phyloP scores from a whole-genome alignment of 129 eudicot species.

The Ambrosia artemisiifolia region DNA sequence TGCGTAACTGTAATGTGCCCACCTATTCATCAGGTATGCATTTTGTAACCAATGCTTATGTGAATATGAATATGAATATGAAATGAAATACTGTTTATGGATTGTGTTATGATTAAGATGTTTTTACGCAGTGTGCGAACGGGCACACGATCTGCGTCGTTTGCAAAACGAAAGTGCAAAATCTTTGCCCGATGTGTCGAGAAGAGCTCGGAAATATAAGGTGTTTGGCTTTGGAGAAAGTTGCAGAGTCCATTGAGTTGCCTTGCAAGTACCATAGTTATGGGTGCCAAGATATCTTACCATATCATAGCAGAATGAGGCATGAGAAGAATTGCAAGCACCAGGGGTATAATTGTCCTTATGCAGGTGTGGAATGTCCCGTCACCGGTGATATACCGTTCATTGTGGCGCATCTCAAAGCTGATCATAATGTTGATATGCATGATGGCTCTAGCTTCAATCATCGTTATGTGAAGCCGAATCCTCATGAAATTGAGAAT shows the following conservation, averaged over 20 bases:
- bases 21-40: slow-evolving; percentile 70
- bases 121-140: slow-evolving; percentile 51
- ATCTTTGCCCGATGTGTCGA: slow-evolving; percentile 55
- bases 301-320: slow-evolving; percentile 44
- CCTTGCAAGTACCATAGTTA: slow-evolving; percentile 56
- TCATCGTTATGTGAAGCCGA: slow-evolving; percentile 64
- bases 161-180: slow-evolving; percentile 55
- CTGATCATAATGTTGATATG: slow-evolving; percentile 59
- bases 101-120: not conserved
- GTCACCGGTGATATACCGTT: slow-evolving; percentile 57
- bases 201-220: slow-evolving; percentile 66
- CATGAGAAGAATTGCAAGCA: slow-evolving; percentile 54
- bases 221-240: slow-evolving; percentile 64
- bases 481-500: slow-evolving; percentile 63
- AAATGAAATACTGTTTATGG: not conserved
- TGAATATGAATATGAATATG: not conserved
- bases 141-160: slow-evolving; percentile 62
- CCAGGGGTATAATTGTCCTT: slow-evolving; percentile 65
- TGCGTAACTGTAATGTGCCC: slow-evolving; percentile 63
- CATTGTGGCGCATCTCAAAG: slow-evolving; percentile 57
- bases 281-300: slow-evolving; percentile 59
- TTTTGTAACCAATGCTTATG: not conserved
- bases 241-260: slow-evolving; percentile 55
- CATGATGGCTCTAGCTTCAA: slow-evolving; percentile 64
- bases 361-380: slow-evolving; percentile 59